Evolutionary conservation across 2,329 filamentous ascomycete genomes (phyloP).

Genomic region (Xylariaceae sp.): DNA sequence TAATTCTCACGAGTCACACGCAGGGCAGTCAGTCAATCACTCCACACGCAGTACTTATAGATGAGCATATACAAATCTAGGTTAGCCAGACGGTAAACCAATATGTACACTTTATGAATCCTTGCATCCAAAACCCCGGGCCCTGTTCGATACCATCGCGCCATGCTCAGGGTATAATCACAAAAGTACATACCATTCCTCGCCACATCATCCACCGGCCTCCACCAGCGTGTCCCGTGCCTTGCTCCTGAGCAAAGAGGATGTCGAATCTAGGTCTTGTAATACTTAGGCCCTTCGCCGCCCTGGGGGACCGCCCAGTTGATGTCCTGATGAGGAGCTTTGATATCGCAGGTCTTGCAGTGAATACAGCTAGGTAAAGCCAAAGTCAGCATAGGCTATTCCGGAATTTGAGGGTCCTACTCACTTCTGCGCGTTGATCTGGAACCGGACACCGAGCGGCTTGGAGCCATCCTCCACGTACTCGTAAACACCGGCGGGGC

Average conservation of each 20-base stretch:
- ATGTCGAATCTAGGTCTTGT: slow-evolving; percentile 45
- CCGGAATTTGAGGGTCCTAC: slow-evolving; percentile 37
- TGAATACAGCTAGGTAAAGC: slow-evolving; percentile 87
- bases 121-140: too few relatives aligned
- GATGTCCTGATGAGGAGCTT: slow-evolving; percentile 93
- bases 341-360: slow-evolving; percentile 99
- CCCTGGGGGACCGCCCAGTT: slow-evolving; percentile 96
- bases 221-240: too few relatives aligned
- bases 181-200: too few relatives aligned
- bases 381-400: slow-evolving; percentile 28
- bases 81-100: too few relatives aligned
- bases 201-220: too few relatives aligned
- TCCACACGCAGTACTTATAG: too few relatives aligned
- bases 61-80: too few relatives aligned
- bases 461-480: slow-evolving; percentile 92
- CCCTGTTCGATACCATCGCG: too few relatives aligned
- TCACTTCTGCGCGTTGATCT: slow-evolving; percentile 97
- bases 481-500: slow-evolving; percentile 95
- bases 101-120: too few relatives aligned
- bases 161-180: too few relatives aligned
- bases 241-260: not conserved
- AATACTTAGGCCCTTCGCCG: slow-evolving; percentile 72
- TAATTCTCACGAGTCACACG: too few relatives aligned
- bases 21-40: too few relatives aligned
- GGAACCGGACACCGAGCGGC: slow-evolving; percentile 84